These are phyloP conservation scores for maize (Zea mays) DNA, from an alignment of 176 grass and related monocot species.

Conservation along the genomic window DNA sequence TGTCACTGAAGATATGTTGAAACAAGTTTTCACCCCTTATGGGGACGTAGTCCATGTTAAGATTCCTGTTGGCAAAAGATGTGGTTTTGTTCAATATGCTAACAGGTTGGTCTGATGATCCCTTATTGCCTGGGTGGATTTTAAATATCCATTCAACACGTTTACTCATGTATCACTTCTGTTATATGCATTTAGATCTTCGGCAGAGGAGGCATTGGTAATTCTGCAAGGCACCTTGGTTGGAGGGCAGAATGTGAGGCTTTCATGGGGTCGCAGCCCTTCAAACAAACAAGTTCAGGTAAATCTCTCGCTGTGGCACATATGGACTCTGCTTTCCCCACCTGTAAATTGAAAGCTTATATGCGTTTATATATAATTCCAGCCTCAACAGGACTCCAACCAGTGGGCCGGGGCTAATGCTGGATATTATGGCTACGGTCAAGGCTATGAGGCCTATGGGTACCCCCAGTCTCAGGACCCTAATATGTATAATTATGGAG, in stretches of 20 bases:
- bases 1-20: conserved; percentile 66
- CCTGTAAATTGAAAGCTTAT: neutral
- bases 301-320: neutral
- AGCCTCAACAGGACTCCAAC: conserved; percentile 79
- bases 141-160: neutral
- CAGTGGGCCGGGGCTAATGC: conserved; percentile 64
- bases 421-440: conserved; percentile 72
- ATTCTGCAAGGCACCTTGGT: conserved; percentile 54
- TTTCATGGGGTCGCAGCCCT: conserved; percentile 77
- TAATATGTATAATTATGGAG: conserved; percentile 70
- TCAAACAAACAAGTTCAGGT: conserved; percentile 70
- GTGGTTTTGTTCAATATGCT: conserved; percentile 82
- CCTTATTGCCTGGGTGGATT: neutral
- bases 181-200: conserved; percentile 40
- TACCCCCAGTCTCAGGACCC: conserved; percentile 72
- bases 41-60: conserved; percentile 75
- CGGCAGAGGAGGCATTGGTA: conserved; percentile 57
- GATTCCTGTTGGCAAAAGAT: conserved; percentile 80
- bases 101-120: conserved; percentile 48
- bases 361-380: conserved; percentile 21
- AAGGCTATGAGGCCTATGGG: conserved; percentile 77
- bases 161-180: neutral
- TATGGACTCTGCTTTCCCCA: neutral
- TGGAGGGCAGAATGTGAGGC: conserved; percentile 60
- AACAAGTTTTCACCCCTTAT: conserved; percentile 64